Evolutionary conservation across 2,329 filamentous ascomycete genomes (phyloP).

Genomic region (Colletotrichum sp.): DNA sequence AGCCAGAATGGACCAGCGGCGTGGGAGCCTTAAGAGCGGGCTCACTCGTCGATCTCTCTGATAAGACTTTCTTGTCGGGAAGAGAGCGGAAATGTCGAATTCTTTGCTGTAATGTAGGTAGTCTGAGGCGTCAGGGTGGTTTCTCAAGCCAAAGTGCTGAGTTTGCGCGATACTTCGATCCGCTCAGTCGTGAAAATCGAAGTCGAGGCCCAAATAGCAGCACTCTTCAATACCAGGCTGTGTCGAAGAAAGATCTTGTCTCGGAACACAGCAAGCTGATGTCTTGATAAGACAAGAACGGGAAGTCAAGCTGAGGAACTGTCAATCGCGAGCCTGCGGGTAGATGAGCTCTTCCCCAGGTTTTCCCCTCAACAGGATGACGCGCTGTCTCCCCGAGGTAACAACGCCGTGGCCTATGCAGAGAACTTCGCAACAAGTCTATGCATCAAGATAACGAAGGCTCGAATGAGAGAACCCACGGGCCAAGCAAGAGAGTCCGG

Average conservation of each 20-base stretch:
- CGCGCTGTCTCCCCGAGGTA: neutral
- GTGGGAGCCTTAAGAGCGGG: slow-evolving; percentile 15
- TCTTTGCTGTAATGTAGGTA: neutral
- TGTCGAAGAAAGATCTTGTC: neutral
- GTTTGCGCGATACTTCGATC: neutral
- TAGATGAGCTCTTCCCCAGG: neutral
- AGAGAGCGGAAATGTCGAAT: slow-evolving; percentile 14
- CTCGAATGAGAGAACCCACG: neutral
- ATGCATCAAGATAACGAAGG: neutral
- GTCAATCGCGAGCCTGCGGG: neutral
- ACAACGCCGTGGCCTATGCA: neutral
- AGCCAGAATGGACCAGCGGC: neutral
- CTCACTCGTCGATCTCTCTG: slow-evolving; percentile 17
- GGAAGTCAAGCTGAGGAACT: neutral
- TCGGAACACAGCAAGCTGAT: neutral
- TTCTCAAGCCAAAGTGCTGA: neutral
- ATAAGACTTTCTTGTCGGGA: neutral
- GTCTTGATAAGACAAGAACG: neutral
- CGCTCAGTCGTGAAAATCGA: neutral
- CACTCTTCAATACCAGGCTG: neutral
- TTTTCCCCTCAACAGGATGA: neutral
- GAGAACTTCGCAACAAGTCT: neutral
- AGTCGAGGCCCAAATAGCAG: neutral
- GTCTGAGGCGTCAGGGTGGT: neutral
- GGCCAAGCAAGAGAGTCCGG: neutral